Conservation (phyloP, 106 monocot genomes). For the Acanthochlamys bracteata region DNA sequence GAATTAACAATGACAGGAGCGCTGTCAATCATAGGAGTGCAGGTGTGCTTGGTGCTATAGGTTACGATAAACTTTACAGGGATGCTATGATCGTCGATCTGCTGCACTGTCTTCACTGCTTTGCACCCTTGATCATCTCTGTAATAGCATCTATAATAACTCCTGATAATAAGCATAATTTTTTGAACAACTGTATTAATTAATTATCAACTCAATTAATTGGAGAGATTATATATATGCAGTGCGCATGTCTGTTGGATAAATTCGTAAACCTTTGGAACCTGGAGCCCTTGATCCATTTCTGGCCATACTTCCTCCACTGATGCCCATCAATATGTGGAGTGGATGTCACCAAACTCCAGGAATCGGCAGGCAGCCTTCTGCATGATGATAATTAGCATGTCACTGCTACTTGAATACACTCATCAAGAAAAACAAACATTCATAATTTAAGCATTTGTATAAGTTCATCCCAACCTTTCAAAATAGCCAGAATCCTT, state of each 20-base stretch:
- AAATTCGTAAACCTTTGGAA: conserved; percentile 3
- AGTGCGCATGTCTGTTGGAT: too few relatives aligned
- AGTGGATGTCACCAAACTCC: neutral
- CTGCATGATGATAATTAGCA: too few relatives aligned
- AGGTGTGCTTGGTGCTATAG: neutral
- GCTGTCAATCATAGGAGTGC: neutral
- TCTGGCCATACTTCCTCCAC: conserved; percentile 9
- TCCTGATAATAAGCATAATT: neutral
- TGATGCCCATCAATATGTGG: neutral
- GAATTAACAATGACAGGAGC: neutral
- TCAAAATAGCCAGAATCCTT: too few relatives aligned
- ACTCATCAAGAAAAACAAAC: too few relatives aligned
- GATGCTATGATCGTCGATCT: neutral
- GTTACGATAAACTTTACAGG: conserved; percentile 1
- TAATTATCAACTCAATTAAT: neutral
- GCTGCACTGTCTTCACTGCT: conserved; percentile 4
- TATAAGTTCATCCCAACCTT: too few relatives aligned
- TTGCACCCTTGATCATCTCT: conserved; percentile 6
- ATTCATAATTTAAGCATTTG: too few relatives aligned
- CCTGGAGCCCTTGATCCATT: neutral
- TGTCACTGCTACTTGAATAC: too few relatives aligned
- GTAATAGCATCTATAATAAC: neutral
- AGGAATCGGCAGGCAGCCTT: too few relatives aligned
- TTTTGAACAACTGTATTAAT: neutral
- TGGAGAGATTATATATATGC: neutral